Evolutionary conservation across 1,139 yeast genomes (phyloP).

Genomic region (Yamadazyma taylorii): DNA sequence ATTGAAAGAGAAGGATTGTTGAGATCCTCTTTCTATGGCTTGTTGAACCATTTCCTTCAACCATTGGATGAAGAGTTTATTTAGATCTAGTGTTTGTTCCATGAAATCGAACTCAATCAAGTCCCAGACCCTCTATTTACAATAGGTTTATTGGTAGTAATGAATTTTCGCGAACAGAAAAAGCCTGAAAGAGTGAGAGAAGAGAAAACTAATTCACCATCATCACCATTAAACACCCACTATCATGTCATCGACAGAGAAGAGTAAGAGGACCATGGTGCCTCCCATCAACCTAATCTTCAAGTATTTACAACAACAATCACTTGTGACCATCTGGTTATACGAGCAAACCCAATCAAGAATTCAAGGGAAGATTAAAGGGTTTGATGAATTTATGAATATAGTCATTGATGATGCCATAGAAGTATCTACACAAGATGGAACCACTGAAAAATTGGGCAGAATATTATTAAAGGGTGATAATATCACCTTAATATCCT

Average conservation of each 20-base stretch:
- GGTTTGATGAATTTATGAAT: conserved; percentile 98
- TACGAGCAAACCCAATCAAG: conserved; percentile 79
- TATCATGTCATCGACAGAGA: conserved; percentile 13
- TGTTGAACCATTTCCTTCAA: conserved; percentile 48
- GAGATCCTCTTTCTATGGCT: conserved; percentile 41
- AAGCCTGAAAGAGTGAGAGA: not conserved
- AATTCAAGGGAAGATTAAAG: conserved; percentile 81
- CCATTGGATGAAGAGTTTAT: conserved; percentile 29
- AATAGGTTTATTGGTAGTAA: too few species aligned
- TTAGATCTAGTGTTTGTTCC: not conserved
- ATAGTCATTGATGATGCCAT: conserved; percentile 88
- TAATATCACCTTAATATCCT: conserved; percentile 79
- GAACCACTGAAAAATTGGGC: conserved; percentile 41
- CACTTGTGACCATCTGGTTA: conserved; percentile 81
- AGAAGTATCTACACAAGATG: conserved; percentile 54
- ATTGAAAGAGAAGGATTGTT: conserved; percentile 44
- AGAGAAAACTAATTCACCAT: not conserved
- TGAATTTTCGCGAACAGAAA: not conserved
- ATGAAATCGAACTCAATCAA: too few species aligned
- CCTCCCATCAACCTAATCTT: conserved; percentile 93
- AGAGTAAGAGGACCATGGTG: conserved; percentile 44
- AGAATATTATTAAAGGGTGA: conserved; percentile 87
- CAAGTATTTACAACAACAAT: conserved; percentile 80
- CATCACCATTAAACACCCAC: too few species aligned
- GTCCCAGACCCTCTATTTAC: not conserved